A percentile compares a stretch with the other conserved stretches of the same genome.
phyloP scores from a whole-genome alignment of 805 yeast species.

The Yarrowia alimentaria region DNA sequence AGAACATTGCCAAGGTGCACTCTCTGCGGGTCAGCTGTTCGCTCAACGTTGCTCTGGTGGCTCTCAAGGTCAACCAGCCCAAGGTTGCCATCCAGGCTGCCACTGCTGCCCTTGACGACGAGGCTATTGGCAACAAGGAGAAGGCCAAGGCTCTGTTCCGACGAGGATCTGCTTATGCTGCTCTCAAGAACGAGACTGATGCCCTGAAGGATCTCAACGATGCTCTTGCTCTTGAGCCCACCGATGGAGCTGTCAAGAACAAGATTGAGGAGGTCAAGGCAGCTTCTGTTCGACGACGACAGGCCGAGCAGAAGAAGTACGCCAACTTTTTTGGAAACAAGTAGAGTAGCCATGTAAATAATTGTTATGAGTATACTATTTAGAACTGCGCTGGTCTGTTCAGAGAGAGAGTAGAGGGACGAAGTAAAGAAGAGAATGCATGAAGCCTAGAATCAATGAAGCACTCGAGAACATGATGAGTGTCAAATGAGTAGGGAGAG shows the following conservation, averaged over 20 bases:
- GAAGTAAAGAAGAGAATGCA: too few species aligned
- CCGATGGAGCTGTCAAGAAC: slow-evolving; percentile 38
- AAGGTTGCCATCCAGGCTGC: slow-evolving; percentile 58
- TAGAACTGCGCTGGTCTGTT: too few species aligned
- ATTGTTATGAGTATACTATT: too few species aligned
- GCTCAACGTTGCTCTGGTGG: slow-evolving; percentile 72
- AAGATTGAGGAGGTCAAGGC: slow-evolving; percentile 35
- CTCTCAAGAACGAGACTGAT: slow-evolving; percentile 62
- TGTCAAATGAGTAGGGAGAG: too few species aligned
- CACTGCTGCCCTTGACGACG: slow-evolving; percentile 62
- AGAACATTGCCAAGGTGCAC: slow-evolving; percentile 44
- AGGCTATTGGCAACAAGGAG: slow-evolving; percentile 59
- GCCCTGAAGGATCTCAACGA: slow-evolving; percentile 65
- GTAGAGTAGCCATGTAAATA: too few species aligned
- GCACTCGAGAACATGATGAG: too few species aligned
- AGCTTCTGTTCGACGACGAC: slow-evolving; percentile 27
- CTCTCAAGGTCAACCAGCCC: slow-evolving; percentile 60
- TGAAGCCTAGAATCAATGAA: too few species aligned
- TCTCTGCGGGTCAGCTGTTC: slow-evolving; percentile 58
- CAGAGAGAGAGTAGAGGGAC: too few species aligned
- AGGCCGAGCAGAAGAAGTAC: slow-evolving; percentile 36
- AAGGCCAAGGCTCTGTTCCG: slow-evolving; percentile 84
- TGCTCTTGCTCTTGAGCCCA: slow-evolving; percentile 65
- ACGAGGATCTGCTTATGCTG: slow-evolving; percentile 71
- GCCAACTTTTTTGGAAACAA: slow-evolving; percentile 33